These are phyloP conservation scores for Magnusiomyces paraingens DNA, from an alignment of 1,139 yeast genomes.

Conservation along the genomic window DNA sequence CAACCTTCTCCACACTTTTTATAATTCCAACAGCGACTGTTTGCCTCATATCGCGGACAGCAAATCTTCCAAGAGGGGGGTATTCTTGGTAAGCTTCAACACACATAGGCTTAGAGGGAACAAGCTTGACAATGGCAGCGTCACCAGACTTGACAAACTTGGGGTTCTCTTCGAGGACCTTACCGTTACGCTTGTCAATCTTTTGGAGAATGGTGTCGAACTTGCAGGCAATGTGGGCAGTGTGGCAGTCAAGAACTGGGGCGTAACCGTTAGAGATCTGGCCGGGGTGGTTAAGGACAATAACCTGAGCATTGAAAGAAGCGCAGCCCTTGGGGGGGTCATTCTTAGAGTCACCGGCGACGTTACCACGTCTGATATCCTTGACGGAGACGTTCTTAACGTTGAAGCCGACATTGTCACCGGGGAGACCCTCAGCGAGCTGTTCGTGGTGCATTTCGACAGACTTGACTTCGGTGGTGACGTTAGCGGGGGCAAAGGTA, in stretches of 20 bases:
- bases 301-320: conserved; percentile 84
- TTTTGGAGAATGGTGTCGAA: conserved; percentile 77
- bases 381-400: conserved; percentile 90
- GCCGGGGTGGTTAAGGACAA: conserved; percentile 90
- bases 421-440: conserved; percentile 79
- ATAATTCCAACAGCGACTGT: conserved; percentile 99
- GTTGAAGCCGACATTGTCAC: conserved; percentile 95
- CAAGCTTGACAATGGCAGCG: conserved; percentile 86
- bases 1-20: conserved; percentile 95
- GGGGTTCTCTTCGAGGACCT: conserved; percentile 75
- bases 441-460: conserved; percentile 94
- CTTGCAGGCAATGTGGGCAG: conserved; percentile 92
- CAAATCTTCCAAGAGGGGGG: conserved; percentile 99
- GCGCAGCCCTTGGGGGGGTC: conserved; percentile 83
- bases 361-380: conserved; percentile 95
- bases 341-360: conserved; percentile 91
- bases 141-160: conserved; percentile 90
- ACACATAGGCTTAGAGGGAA: conserved; percentile 95
- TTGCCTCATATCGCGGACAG: conserved; percentile 99
- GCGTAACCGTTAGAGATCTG: conserved; percentile 90
- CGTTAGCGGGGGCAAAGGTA: conserved; percentile 87
- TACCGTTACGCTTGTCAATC: conserved; percentile 94
- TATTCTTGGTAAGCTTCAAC: conserved; percentile 94
- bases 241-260: conserved; percentile 92
- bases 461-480: conserved; percentile 89